phyloP scores from a whole-genome alignment of 2,329 filamentous ascomycete species.

The Aureobasidium sp. region DNA sequence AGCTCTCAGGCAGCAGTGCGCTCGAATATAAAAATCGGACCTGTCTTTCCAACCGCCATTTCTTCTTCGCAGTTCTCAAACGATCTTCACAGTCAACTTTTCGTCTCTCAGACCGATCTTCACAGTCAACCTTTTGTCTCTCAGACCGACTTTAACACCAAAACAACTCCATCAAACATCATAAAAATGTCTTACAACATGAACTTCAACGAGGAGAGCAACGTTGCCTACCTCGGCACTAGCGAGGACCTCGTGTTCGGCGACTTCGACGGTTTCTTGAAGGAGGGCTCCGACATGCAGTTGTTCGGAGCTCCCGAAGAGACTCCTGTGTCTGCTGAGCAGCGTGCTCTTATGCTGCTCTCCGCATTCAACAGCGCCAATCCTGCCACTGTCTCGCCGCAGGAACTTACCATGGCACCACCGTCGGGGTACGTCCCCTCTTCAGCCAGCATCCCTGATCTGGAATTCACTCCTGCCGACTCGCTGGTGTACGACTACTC shows the following conservation, averaged over 20 bases:
- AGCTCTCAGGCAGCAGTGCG: not conserved
- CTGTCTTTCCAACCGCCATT: not conserved
- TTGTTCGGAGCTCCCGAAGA: not conserved
- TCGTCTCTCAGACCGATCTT: not conserved
- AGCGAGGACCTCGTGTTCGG: slow-evolving; percentile 35
- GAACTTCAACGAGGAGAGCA: slow-evolving; percentile 17
- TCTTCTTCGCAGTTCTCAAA: not conserved
- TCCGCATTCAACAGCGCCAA: slow-evolving; percentile 23
- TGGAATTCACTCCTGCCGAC: slow-evolving; percentile 32
- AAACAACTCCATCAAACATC: not conserved
- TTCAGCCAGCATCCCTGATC: slow-evolving; percentile 70
- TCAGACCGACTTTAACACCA: not conserved
- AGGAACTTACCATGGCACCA: slow-evolving; percentile 66
- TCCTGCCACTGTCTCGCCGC: slow-evolving; percentile 65
- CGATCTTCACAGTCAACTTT: not conserved
- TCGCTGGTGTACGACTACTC: not conserved
- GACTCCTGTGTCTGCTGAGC: slow-evolving; percentile 15
- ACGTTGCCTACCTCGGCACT: slow-evolving; percentile 40
- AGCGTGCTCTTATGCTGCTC: not conserved
- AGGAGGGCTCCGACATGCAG: slow-evolving; percentile 23
- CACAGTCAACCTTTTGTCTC: not conserved
- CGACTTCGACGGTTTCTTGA: slow-evolving; percentile 24
- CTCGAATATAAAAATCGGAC: not conserved
- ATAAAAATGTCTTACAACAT: not conserved
- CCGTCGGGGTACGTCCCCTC: slow-evolving; percentile 66